These are phyloP conservation scores for Penicillium riverlandense DNA, from an alignment of 495 filamentous ascomycete species.

Conservation along the genomic window DNA sequence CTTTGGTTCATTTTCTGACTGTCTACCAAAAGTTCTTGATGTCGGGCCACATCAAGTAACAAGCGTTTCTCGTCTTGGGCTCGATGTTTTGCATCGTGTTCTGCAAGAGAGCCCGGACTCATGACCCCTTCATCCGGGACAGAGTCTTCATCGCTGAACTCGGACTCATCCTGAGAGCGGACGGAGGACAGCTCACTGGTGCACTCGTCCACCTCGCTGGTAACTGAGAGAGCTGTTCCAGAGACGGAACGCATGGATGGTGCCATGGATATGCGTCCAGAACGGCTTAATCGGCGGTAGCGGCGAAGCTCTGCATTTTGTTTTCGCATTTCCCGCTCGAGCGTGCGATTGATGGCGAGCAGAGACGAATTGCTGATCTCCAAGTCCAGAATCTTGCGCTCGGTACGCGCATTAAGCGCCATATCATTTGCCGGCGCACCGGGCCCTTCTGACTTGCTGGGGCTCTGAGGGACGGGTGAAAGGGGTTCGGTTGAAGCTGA, in stretches of 20 bases:
- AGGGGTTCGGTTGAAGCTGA: constrained; percentile 23
- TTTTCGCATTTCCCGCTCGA: constrained; percentile 86
- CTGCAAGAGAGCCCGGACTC: constrained; percentile 27
- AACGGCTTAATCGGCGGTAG: constrained; percentile 71
- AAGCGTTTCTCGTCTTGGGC: constrained; percentile 67
- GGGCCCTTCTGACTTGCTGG: constrained; percentile 39
- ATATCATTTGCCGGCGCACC: constrained; percentile 36
- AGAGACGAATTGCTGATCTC: constrained; percentile 96
- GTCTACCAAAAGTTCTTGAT: constrained; percentile 79
- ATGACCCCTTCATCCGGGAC: constrained; percentile 24
- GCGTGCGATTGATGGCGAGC: constrained; percentile 89
- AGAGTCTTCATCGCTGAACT: constrained; percentile 43
- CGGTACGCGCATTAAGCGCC: constrained; percentile 77
- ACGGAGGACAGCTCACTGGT: constrained; percentile 26
- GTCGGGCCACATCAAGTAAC: constrained; percentile 75
- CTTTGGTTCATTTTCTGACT: constrained; percentile 92
- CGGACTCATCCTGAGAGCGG: constrained; percentile 33
- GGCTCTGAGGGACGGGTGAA: constrained; percentile 32
- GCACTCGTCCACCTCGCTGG: constrained; percentile 30
- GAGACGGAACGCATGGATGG: constrained; percentile 38
- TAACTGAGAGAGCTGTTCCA: constrained; percentile 25
- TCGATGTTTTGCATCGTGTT: constrained; percentile 35
- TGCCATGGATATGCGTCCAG: constrained; percentile 60
- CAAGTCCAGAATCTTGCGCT: constrained; percentile 94
- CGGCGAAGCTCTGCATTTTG: constrained; percentile 83